These are phyloP conservation scores for Fusarium sp. DNA, from an alignment of 2,329 filamentous ascomycete species.

Conservation along the genomic window DNA sequence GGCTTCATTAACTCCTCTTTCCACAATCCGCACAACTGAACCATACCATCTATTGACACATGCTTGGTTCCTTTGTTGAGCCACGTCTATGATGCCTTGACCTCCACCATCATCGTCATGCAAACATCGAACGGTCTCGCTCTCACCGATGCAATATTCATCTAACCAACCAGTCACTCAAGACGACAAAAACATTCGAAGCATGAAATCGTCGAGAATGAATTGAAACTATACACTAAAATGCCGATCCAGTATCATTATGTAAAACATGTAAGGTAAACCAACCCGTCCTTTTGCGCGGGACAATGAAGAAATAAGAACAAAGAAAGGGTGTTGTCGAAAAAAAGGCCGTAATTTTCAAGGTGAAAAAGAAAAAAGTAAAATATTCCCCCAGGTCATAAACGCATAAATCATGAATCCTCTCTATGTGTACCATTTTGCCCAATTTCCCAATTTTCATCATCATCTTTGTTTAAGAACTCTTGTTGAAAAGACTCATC, in stretches of 20 bases:
- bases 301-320: neutral
- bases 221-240: conserved; percentile 15
- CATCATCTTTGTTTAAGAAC: conserved; percentile 12
- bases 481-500: conserved; percentile 41
- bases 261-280: conserved; percentile 24
- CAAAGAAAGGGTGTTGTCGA: neutral
- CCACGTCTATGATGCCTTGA: neutral
- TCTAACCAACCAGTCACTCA: neutral
- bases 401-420: conserved; percentile 33
- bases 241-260: conserved; percentile 17
- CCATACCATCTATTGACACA: neutral
- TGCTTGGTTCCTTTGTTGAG: neutral
- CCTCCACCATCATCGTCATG: neutral
- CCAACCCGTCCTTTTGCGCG: conserved; percentile 11
- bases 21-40: neutral
- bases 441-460: neutral
- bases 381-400: conserved; percentile 18
- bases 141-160: neutral
- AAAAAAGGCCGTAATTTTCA: conserved; percentile 14
- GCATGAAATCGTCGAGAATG: neutral
- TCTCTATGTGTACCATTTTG: conserved; percentile 2
- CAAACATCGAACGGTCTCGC: neutral
- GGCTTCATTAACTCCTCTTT: neutral
- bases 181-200: neutral
- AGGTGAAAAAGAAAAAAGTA: no score